Evolutionary conservation across 2,329 filamentous ascomycete genomes (phyloP).

Genomic region (Ceratocystis colombiana): DNA sequence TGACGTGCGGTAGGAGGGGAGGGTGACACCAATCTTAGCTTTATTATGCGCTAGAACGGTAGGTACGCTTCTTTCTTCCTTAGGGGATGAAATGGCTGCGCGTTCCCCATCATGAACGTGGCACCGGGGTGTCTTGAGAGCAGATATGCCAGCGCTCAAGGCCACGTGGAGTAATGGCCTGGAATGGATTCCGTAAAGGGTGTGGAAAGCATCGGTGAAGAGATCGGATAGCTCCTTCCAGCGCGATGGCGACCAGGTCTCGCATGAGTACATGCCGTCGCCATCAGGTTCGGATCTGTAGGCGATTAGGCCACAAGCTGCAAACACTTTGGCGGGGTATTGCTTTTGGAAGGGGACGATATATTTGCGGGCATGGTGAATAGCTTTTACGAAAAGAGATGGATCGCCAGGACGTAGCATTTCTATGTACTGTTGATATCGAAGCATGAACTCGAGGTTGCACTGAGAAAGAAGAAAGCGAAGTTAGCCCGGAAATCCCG

Average conservation of each 20-base stretch:
- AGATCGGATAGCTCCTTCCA: conserved; percentile 68
- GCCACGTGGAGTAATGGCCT: conserved; percentile 83
- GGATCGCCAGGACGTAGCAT: conserved; percentile 54
- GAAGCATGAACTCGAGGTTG: conserved; percentile 83
- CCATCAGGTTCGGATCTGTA: conserved; percentile 50
- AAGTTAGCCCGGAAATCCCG: background rate
- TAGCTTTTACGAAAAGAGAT: conserved; percentile 62
- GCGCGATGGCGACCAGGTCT: conserved; percentile 61
- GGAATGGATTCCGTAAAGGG: conserved; percentile 69
- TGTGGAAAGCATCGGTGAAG: conserved; percentile 80
- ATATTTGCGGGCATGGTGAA: conserved; percentile 71
- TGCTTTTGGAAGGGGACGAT: conserved; percentile 59
- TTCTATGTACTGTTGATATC: conserved; percentile 91
- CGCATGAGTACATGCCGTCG: conserved; percentile 36
- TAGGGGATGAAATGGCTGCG: conserved; percentile 17
- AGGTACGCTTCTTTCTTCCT: background rate
- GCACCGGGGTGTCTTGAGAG: conserved; percentile 90
- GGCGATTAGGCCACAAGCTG: conserved; percentile 71
- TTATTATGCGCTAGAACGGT: conserved; percentile 1
- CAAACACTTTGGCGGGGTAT: conserved; percentile 57
- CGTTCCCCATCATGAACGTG: conserved; percentile 38
- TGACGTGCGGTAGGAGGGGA: conserved; percentile 21
- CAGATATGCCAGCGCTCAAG: conserved; percentile 79
- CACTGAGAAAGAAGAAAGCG: conserved; percentile 40
- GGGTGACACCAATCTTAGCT: conserved; percentile 14